These are phyloP conservation scores for Tulasnella sp. DNA, from an alignment of 768 basidiomycete species.

Conservation along the genomic window DNA sequence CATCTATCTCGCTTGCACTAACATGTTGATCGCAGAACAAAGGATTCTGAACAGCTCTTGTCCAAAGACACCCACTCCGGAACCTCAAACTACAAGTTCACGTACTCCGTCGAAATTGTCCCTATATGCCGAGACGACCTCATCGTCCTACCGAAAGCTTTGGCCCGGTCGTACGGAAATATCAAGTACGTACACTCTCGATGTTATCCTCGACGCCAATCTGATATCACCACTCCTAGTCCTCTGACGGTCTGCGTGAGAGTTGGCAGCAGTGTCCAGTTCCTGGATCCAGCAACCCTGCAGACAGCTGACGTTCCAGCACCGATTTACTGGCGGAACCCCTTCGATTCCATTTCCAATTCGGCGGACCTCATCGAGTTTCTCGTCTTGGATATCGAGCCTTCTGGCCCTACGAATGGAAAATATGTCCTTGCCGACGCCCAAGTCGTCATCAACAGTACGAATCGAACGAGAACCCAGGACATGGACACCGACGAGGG, in stretches of 20 bases:
- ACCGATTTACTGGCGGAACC: constrained; percentile 80
- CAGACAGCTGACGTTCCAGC: constrained; percentile 73
- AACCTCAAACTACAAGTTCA: constrained; percentile 94
- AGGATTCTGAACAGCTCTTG: constrained; percentile 88
- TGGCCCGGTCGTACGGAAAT: constrained; percentile 75
- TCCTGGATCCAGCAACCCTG: constrained; percentile 83
- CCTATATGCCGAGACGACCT: constrained; percentile 98
- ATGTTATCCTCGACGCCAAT: neutral
- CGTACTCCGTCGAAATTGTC: constrained; percentile 94
- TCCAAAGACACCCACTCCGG: constrained; percentile 86
- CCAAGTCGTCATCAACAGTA: constrained; percentile 79
- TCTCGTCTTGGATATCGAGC: constrained; percentile 89
- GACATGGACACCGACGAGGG: constrained; percentile 47
- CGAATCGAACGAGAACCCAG: constrained; percentile 45
- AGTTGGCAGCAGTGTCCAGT: constrained; percentile 84
- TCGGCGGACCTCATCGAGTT: constrained; percentile 88
- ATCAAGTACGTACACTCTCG: constrained; percentile 44
- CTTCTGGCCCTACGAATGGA: constrained; percentile 59
- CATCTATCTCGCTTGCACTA: neutral
- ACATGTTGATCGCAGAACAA: constrained; percentile 47
- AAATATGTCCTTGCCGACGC: constrained; percentile 81
- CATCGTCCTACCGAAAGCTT: constrained; percentile 76
- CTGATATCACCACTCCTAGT: constrained; percentile 26
- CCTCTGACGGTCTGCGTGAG: constrained; percentile 83
- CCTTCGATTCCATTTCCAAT: constrained; percentile 77